phyloP scores from a whole-genome alignment of 305 asterid genomes.

The Fraxinus latifolia region DNA sequence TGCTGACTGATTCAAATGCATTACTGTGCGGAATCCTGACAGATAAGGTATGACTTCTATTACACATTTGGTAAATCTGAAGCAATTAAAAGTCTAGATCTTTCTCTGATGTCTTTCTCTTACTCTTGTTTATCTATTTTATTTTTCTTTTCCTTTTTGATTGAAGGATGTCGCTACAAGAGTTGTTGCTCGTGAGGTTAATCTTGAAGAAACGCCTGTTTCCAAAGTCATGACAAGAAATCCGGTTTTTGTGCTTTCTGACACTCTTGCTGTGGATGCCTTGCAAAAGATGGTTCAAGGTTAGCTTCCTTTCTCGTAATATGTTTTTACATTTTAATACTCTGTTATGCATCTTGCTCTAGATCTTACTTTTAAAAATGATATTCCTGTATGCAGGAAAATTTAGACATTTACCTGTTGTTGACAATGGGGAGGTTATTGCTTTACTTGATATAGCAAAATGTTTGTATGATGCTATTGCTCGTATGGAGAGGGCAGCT shows the following conservation, averaged over 20 bases:
- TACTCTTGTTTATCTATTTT: not conserved
- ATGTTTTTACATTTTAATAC: conserved; percentile 1
- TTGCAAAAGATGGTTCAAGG: conserved; percentile 99
- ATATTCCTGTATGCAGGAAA: conserved; percentile 53
- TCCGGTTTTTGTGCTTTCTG: conserved; percentile 93
- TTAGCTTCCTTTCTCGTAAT: conserved; percentile 23
- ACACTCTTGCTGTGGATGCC: conserved; percentile 96
- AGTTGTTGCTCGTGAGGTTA: conserved; percentile 74
- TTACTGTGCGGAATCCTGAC: conserved; percentile 92
- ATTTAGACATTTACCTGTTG: conserved; percentile 93
- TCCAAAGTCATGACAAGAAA: conserved; percentile 92
- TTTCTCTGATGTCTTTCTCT: not conserved
- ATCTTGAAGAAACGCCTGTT: conserved; percentile 80
- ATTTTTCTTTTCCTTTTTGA: not conserved
- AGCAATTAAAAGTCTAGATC: conserved; percentile 1
- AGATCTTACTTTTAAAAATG: conserved; percentile 7
- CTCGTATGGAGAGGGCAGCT: conserved; percentile 96
- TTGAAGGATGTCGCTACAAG: conserved; percentile 80
- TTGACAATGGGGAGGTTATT: conserved; percentile 92
- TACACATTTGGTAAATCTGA: not conserved
- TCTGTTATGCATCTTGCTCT: not conserved
- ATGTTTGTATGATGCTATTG: conserved; percentile 92
- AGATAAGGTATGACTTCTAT: conserved; percentile 61
- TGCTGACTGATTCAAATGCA: conserved; percentile 90
- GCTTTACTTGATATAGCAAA: conserved; percentile 93